These are phyloP conservation scores for Lentinula edodes DNA, from an alignment of 768 basidiomycete species.

Conservation along the genomic window DNA sequence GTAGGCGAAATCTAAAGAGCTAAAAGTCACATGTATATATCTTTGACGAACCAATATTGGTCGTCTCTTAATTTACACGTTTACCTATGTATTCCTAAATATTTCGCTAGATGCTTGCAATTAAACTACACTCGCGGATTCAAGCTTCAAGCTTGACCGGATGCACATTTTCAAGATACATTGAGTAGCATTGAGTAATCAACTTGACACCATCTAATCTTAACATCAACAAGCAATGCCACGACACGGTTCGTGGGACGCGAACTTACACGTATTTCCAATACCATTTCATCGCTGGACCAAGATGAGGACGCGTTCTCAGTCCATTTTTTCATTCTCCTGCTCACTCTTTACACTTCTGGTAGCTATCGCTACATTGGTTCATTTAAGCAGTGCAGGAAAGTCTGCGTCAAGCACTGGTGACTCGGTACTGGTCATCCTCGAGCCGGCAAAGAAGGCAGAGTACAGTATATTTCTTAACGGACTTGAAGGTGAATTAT, in stretches of 20 bases:
- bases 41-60: too few relatives aligned
- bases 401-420: conserved; percentile 75
- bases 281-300: background rate
- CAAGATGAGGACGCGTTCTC: conserved; percentile 4
- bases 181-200: too few relatives aligned
- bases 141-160: too few relatives aligned
- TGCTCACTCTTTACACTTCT: background rate
- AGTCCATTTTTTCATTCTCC: background rate
- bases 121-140: too few relatives aligned
- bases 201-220: background rate
- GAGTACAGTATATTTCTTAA: conserved; percentile 82
- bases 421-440: conserved; percentile 76
- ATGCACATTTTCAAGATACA: too few relatives aligned
- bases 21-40: too few relatives aligned
- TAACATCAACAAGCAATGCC: background rate
- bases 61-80: too few relatives aligned
- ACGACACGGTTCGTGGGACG: background rate
- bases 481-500: conserved; percentile 60
- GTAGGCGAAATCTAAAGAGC: background rate
- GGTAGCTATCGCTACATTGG: background rate
- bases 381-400: background rate
- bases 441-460: conserved; percentile 66
- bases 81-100: too few relatives aligned
- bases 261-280: background rate
- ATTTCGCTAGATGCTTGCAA: too few relatives aligned